phyloP scores from a whole-genome alignment of 1,284 basidiomycete species.

The Sutorius eximius region DNA sequence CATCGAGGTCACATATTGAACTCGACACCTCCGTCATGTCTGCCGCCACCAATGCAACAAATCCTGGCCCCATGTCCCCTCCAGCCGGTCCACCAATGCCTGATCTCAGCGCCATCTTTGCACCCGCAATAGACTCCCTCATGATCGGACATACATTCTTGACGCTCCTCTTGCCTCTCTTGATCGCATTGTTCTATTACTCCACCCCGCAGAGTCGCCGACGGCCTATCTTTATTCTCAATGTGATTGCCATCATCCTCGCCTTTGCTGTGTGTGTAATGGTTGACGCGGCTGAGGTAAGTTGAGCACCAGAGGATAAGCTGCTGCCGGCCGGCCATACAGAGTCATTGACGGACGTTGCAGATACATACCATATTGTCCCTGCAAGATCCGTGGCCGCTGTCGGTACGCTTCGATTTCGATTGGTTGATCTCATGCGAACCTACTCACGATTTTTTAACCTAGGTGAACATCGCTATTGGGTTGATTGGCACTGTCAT shows the following conservation, averaged over 20 bases:
- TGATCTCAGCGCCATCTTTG: conserved; percentile 1
- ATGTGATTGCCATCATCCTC: conserved; percentile 8
- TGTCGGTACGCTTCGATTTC: no score
- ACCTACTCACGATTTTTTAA: conserved; percentile 2
- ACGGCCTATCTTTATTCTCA: conserved; percentile 28
- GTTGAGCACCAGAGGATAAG: not conserved
- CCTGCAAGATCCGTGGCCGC: no score
- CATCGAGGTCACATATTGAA: not conserved
- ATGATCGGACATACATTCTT: conserved; percentile 21
- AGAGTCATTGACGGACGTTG: no score
- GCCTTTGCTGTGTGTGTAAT: conserved; percentile 9
- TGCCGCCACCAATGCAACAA: not conserved
- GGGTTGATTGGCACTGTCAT: conserved; percentile 13
- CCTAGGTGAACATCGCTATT: not conserved
- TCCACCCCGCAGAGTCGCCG: conserved; percentile 24
- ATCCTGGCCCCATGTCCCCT: not conserved
- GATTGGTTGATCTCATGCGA: no score
- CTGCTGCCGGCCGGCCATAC: no score
- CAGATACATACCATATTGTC: no score
- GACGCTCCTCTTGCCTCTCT: conserved; percentile 21
- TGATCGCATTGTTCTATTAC: conserved; percentile 24
- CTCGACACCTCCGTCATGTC: conserved; percentile 15
- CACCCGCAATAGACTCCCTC: not conserved
- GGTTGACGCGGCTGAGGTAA: conserved; percentile 7
- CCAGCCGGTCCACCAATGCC: not conserved